phyloP scores from a whole-genome alignment of 805 yeast genomes.

The Candida hungchunana region DNA sequence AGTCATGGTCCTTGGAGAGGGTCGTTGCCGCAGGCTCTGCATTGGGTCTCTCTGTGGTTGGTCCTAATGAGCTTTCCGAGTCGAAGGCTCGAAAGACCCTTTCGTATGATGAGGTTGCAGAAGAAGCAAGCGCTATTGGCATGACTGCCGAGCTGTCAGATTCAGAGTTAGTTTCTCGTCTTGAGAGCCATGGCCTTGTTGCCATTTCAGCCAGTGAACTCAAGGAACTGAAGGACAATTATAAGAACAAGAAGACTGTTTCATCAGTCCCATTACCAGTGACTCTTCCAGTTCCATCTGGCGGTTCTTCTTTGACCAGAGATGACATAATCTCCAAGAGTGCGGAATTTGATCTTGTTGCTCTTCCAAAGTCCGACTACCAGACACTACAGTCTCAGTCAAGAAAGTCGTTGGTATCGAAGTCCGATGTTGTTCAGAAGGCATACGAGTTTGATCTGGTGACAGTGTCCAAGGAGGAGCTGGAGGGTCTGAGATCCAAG shows the following conservation, averaged over 20 bases:
- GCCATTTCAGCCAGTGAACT: constrained; percentile 14
- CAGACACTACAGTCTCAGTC: constrained; percentile 1
- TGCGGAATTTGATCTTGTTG: constrained; percentile 31
- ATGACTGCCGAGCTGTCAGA: constrained; percentile 6
- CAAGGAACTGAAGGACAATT: constrained; percentile 11
- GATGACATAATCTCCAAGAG: constrained; percentile 14
- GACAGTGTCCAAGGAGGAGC: constrained; percentile 33
- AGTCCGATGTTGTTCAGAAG: constrained; percentile 18
- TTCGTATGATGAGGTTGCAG: neutral
- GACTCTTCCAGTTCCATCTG: constrained; percentile 1
- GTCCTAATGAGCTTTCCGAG: neutral
- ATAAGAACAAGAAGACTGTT: constrained; percentile 3
- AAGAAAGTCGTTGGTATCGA: constrained; percentile 9
- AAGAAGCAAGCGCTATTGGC: constrained; percentile 2
- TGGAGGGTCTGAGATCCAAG: constrained; percentile 27
- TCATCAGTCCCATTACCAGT: constrained; percentile 2
- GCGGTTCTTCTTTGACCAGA: constrained; percentile 4
- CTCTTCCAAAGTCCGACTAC: constrained; percentile 8
- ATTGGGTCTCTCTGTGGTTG: constrained; percentile 5
- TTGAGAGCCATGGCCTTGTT: constrained; percentile 18
- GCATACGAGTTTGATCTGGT: constrained; percentile 33
- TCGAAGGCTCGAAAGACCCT: constrained; percentile 1
- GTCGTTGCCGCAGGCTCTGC: constrained; percentile 6
- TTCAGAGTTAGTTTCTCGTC: constrained; percentile 16
- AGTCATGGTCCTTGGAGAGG: constrained; percentile 2